A percentile compares a stretch with the other conserved stretches of the same genome.
These are phyloP conservation scores for Penicillium sp. DNA, from an alignment of 2,329 filamentous ascomycete genomes.

Conservation along the genomic window DNA sequence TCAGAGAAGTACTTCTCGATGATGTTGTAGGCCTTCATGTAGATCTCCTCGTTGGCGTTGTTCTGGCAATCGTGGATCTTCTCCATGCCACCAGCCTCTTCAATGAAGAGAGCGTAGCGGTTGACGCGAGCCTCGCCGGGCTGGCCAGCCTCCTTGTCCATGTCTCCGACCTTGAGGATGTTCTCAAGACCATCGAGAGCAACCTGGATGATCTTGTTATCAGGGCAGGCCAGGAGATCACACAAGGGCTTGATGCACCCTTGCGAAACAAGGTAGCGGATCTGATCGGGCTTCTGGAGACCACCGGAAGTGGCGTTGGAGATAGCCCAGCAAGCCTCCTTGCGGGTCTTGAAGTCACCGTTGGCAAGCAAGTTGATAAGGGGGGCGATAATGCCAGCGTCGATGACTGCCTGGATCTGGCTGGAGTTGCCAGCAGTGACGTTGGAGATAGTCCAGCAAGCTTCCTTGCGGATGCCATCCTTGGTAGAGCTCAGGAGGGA, in stretches of 20 bases:
- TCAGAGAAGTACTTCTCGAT: slow-evolving; percentile 99
- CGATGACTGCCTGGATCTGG: slow-evolving; percentile 94
- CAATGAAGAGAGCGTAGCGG: slow-evolving; percentile 95
- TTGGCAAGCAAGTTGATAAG: slow-evolving; percentile 94
- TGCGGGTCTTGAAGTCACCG: slow-evolving; percentile 97
- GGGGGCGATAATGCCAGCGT: slow-evolving; percentile 94
- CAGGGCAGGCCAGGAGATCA: slow-evolving; percentile 89
- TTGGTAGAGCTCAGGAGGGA: slow-evolving; percentile 94
- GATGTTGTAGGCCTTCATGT: slow-evolving; percentile 99
- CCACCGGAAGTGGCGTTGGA: slow-evolving; percentile 97
- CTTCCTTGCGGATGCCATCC: slow-evolving; percentile 98
- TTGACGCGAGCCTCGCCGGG: slow-evolving; percentile 63
- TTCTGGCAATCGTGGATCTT: slow-evolving; percentile 99
- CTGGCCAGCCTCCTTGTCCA: slow-evolving; percentile 85
- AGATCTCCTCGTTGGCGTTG: slow-evolving; percentile 99
- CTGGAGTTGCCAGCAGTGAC: slow-evolving; percentile 96
- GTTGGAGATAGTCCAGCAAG: slow-evolving; percentile 99
- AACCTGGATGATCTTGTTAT: slow-evolving; percentile 99
- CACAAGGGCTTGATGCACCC: slow-evolving; percentile 97
- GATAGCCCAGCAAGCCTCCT: slow-evolving; percentile 99
- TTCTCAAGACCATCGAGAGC: slow-evolving; percentile 97
- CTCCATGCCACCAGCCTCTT: slow-evolving; percentile 98
- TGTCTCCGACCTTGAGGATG: slow-evolving; percentile 97
- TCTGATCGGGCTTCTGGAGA: slow-evolving; percentile 98
- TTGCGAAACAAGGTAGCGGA: slow-evolving; percentile 86